Evolutionary conservation across 441 rosid genomes (phyloP).

Genomic region (Gossypium gossypioides): DNA sequence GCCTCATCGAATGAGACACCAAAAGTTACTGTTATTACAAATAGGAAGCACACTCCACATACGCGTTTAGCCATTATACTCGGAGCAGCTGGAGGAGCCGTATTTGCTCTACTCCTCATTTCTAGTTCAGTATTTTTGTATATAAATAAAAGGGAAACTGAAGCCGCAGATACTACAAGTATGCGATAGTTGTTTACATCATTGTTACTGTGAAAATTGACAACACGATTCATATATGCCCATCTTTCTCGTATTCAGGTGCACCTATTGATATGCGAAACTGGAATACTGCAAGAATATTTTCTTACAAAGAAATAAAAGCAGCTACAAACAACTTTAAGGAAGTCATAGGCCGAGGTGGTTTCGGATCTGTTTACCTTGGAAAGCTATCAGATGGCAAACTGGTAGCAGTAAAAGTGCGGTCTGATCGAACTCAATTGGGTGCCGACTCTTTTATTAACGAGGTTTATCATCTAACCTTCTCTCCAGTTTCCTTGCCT

Average conservation of each 20-base stretch:
- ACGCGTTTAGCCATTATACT: slow-evolving; percentile 38
- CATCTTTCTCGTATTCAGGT: slow-evolving; percentile 24
- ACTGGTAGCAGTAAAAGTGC: slow-evolving; percentile 77
- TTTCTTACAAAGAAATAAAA: slow-evolving; percentile 75
- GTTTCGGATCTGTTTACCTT: slow-evolving; percentile 79
- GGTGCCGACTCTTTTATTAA: slow-evolving; percentile 89
- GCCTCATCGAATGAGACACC: slow-evolving; percentile 63
- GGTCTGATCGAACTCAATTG: slow-evolving; percentile 70
- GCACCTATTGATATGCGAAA: slow-evolving; percentile 52
- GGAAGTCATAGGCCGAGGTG: slow-evolving; percentile 80
- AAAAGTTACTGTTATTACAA: slow-evolving; percentile 53
- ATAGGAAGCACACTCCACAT: slow-evolving; percentile 32
- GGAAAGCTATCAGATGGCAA: slow-evolving; percentile 77
- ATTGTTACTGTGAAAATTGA: background rate
- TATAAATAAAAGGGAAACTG: slow-evolving; percentile 37
- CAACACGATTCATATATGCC: slow-evolving; percentile 13
- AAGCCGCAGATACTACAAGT: slow-evolving; percentile 38
- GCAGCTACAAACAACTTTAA: slow-evolving; percentile 66
- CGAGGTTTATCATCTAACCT: slow-evolving; percentile 42
- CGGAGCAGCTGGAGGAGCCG: slow-evolving; percentile 52
- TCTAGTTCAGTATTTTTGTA: slow-evolving; percentile 27
- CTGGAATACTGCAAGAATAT: slow-evolving; percentile 79
- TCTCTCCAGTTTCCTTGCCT: background rate
- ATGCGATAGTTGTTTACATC: slow-evolving; percentile 18
- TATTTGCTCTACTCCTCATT: slow-evolving; percentile 37